phyloP scores from a whole-genome alignment of 345 rosid species.

The Citrus reticulata region DNA sequence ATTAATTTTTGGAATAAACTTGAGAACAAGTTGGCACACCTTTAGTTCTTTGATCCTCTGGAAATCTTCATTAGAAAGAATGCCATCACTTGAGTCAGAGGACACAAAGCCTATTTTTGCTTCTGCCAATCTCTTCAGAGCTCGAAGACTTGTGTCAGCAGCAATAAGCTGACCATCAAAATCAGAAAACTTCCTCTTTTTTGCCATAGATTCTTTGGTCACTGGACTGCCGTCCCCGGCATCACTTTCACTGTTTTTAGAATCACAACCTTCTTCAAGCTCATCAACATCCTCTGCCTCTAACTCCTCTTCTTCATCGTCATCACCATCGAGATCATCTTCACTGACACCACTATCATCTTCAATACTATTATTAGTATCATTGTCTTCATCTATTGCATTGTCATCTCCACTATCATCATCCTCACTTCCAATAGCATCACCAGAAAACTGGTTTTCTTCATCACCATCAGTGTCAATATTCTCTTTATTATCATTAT shows the following conservation, averaged over 20 bases:
- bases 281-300: constrained; percentile 30
- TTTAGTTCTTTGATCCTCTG: constrained; percentile 73
- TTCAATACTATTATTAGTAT: constrained; percentile 1
- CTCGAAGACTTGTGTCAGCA: constrained; percentile 84
- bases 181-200: constrained; percentile 70
- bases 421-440: constrained; percentile 30
- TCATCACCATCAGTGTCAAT: constrained; percentile 35
- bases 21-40: constrained; percentile 35
- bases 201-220: constrained; percentile 31
- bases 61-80: constrained; percentile 94
- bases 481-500: constrained; percentile 8
- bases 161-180: constrained; percentile 62
- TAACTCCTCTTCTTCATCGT: constrained; percentile 25
- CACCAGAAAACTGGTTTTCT: constrained; percentile 24
- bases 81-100: constrained; percentile 51
- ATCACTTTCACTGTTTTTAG: constrained; percentile 11
- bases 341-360: constrained; percentile 26
- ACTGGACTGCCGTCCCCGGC: constrained; percentile 18
- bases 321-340: constrained; percentile 24
- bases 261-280: constrained; percentile 23
- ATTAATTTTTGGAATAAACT: neutral
- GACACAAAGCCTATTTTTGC: constrained; percentile 33
- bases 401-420: constrained; percentile 42
- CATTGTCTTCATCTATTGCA: constrained; percentile 28
- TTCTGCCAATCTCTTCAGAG: constrained; percentile 76